Base-by-base conservation (phyloP, 768 basidiomycete species). In the Kwoniella bestiolae region DNA sequence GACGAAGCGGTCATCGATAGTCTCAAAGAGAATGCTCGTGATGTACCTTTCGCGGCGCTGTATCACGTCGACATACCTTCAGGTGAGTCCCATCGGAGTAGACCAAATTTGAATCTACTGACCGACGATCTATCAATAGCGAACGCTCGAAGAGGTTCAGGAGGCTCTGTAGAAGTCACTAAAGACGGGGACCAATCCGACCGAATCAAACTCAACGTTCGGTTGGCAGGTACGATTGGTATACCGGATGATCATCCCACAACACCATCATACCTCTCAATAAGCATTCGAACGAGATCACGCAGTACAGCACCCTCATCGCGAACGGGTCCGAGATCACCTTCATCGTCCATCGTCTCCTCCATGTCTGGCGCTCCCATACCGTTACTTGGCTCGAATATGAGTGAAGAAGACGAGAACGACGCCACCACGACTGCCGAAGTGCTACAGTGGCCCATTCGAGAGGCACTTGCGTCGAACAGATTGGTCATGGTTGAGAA, bases 11-110 rank as follows among this genome's bases (percentile, higher is more conserved):
- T 78, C 35, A 66, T 80, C 12, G 75, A 73, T 16, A 73, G 72
- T 23, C 61, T 80, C 1, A 34, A 67, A 3, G 69, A 66, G 9
- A 75, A 75, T 29, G 50, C 76, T 4, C 61, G 66, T 28, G 79
- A 80, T 60, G 70, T 72, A 4, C 79, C 79, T 0, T 80, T 78
- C 47, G 76, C 75, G 4, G 61, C 73, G 1, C 56, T 80, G 26
- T 80, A 80, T 56, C 76, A 79, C 38, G 75, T 74, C n/a, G 61
- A 73, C 9, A 59, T 61, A 2, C 31, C 66, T 6, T 52, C 44
- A 14, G 38, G 62, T 44, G 60, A 58, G 70, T 60, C 3, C 23
- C 41, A 49, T 25, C 12, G 0, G n/a, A 44, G 25, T 29, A 1
- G 16, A 5, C 29, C 5, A 53, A 25, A 7, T 2, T 25, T 28